Evolutionary conservation across 108 stramenopile species (phyloP).

Genomic region (Bacterosira constricta): DNA sequence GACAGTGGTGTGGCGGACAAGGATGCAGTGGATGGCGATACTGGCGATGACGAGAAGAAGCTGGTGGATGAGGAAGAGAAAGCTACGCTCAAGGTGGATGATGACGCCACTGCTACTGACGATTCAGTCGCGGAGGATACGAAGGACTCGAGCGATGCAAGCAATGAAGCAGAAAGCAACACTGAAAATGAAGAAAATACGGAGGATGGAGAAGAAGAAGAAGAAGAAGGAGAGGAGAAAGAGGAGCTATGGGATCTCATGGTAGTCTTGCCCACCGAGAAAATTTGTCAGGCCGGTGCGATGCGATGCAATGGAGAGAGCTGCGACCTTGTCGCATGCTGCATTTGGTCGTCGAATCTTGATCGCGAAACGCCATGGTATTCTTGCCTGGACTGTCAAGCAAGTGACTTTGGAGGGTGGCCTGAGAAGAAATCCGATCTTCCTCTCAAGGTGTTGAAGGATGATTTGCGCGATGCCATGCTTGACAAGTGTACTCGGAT

Average conservation of each 20-base stretch:
- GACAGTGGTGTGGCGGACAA: not conserved
- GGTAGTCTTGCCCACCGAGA: constrained; percentile 14
- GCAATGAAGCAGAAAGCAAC: too few species aligned
- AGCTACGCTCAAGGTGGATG: too few species aligned
- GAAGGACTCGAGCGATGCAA: too few species aligned
- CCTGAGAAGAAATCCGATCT: constrained; percentile 18
- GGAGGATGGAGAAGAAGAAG: constrained; percentile 1
- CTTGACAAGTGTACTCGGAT: constrained; percentile 10
- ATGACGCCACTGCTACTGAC: too few species aligned
- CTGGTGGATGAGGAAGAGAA: not conserved
- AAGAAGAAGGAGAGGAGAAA: constrained; percentile 33
- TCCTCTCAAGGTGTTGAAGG: constrained; percentile 15
- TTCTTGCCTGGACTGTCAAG: constrained; percentile 63
- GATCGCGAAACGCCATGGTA: constrained; percentile 63
- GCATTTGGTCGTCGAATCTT: constrained; percentile 54
- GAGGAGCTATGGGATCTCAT: constrained; percentile 64
- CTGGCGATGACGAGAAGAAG: not conserved
- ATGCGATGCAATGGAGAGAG: not conserved
- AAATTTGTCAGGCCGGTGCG: constrained; percentile 16
- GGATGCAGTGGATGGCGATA: not conserved
- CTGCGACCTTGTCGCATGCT: constrained; percentile 45
- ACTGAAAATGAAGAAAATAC: too few species aligned
- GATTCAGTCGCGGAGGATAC: too few species aligned
- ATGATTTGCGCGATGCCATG: constrained; percentile 5
- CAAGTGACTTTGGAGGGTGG: constrained; percentile 53